These are phyloP conservation scores for Ceratocystiopsis minuta DNA, from an alignment of 2,329 filamentous ascomycete species.

Conservation along the genomic window DNA sequence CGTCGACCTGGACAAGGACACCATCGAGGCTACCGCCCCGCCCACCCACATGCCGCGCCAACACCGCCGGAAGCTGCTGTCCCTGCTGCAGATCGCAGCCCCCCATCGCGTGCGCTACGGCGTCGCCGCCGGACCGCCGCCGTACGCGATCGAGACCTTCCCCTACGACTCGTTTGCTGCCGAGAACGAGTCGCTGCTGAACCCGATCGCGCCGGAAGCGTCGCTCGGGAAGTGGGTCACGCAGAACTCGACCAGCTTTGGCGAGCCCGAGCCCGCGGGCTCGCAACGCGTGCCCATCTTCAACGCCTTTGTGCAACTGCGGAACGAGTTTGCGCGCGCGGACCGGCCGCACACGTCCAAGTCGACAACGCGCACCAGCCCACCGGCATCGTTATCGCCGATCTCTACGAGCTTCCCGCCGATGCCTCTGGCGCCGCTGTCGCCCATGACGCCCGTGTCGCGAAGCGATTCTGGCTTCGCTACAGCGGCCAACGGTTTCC, in stretches of 20 bases:
- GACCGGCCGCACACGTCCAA: conserved; percentile 66
- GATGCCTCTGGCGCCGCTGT: conserved; percentile 60
- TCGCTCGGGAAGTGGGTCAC: conserved; percentile 73
- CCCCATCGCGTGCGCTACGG: conserved; percentile 78
- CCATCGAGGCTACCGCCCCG: conserved; percentile 65
- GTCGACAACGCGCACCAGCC: conserved; percentile 38
- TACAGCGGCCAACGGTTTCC: conserved; percentile 29
- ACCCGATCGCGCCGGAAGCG: conserved; percentile 47
- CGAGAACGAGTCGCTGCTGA: conserved; percentile 69
- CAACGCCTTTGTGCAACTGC: conserved; percentile 75
- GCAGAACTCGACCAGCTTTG: conserved; percentile 79
- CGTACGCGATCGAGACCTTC: conserved; percentile 84
- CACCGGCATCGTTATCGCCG: conserved; percentile 52
- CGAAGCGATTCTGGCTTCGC: conserved; percentile 85
- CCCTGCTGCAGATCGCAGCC: conserved; percentile 73
- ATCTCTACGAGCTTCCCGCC: conserved; percentile 62
- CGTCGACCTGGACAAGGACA: conserved; percentile 82
- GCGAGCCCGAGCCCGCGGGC: conserved; percentile 38
- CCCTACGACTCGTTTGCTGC: conserved; percentile 80
- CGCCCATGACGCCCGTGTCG: conserved; percentile 62
- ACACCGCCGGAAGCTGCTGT: conserved; percentile 74
- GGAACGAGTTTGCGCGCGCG: conserved; percentile 43
- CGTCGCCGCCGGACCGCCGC: conserved; percentile 72
- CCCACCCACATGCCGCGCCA: conserved; percentile 72
- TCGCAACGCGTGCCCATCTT: conserved; percentile 51